phyloP scores from a whole-genome alignment of 352 stramenopile genomes.

The Pythium sp. region DNA sequence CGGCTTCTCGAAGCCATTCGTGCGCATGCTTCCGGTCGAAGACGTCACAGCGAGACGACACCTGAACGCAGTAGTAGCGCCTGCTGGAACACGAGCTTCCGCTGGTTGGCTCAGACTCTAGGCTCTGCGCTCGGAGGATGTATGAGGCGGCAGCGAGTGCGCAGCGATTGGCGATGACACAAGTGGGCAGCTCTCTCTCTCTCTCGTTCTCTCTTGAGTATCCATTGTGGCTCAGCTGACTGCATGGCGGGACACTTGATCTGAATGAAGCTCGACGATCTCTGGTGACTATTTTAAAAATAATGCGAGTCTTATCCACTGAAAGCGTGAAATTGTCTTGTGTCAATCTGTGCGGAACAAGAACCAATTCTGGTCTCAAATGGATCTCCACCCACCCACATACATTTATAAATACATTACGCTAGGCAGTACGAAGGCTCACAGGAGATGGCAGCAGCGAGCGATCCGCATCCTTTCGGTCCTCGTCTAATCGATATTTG shows the following conservation, averaged over 20 bases:
- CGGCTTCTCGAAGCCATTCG: conserved; percentile 76
- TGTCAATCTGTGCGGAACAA: conserved; percentile 2
- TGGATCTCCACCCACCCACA: not conserved
- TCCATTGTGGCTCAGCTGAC: not conserved
- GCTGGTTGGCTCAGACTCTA: not conserved
- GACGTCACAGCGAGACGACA: not conserved
- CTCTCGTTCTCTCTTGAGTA: not conserved
- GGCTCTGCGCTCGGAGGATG: not conserved
- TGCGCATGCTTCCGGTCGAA: conserved; percentile 32
- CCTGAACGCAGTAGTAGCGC: not conserved
- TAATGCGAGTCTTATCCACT: not conserved
- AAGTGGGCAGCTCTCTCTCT: not conserved
- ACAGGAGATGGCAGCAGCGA: not conserved
- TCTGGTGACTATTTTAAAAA: conserved; percentile 7
- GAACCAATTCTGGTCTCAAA: conserved; percentile 3
- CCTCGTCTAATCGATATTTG: conserved; percentile 7
- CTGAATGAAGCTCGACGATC: not conserved
- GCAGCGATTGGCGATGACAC: conserved; percentile 1
- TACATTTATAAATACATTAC: conserved; percentile 5
- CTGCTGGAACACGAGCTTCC: not conserved
- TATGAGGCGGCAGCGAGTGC: not conserved
- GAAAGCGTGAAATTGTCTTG: not conserved
- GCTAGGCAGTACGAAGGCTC: not conserved
- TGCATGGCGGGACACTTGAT: not conserved
- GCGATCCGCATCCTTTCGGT: not conserved